Conservation (phyloP, 805 yeast genomes). For the Candida peoriensis region DNA sequence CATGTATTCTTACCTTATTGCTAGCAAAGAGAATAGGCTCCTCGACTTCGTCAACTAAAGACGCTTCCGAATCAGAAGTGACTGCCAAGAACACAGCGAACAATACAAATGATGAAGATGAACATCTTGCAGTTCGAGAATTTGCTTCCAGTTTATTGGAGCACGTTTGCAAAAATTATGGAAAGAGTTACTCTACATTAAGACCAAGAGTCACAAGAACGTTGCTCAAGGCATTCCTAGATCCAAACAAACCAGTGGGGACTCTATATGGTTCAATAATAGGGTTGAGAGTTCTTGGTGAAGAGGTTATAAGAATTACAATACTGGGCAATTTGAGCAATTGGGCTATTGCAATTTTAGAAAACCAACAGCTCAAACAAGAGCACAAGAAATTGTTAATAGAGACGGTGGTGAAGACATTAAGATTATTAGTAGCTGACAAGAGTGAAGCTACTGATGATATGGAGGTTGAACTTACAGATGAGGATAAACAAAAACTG, state of each 20-base stretch:
- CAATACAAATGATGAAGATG: conserved; percentile 24
- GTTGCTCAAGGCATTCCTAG: conserved; percentile 82
- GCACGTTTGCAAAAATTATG: conserved; percentile 73
- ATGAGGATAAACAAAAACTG: conserved; percentile 38
- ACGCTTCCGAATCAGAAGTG: neutral
- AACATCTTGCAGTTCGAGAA: conserved; percentile 61
- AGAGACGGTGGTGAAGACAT: conserved; percentile 48
- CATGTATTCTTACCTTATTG: conserved; percentile 86
- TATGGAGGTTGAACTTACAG: conserved; percentile 34
- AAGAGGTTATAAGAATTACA: conserved; percentile 80
- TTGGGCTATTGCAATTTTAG: conserved; percentile 67
- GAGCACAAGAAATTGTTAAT: conserved; percentile 46
- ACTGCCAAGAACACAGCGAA: neutral
- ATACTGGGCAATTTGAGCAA: conserved; percentile 77
- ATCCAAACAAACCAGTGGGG: conserved; percentile 75
- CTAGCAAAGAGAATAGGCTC: conserved; percentile 84
- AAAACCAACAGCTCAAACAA: conserved; percentile 23
- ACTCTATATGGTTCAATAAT: conserved; percentile 89
- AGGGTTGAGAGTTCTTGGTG: conserved; percentile 80
- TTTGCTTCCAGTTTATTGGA: conserved; percentile 81
- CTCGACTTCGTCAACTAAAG: conserved; percentile 20
- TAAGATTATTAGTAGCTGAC: conserved; percentile 40
- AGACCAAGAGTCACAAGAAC: conserved; percentile 95
- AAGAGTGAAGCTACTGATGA: conserved; percentile 23
- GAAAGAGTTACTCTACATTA: conserved; percentile 80